phyloP scores from a whole-genome alignment of 345 rosid species.

The Lagerstroemia speciosa region DNA sequence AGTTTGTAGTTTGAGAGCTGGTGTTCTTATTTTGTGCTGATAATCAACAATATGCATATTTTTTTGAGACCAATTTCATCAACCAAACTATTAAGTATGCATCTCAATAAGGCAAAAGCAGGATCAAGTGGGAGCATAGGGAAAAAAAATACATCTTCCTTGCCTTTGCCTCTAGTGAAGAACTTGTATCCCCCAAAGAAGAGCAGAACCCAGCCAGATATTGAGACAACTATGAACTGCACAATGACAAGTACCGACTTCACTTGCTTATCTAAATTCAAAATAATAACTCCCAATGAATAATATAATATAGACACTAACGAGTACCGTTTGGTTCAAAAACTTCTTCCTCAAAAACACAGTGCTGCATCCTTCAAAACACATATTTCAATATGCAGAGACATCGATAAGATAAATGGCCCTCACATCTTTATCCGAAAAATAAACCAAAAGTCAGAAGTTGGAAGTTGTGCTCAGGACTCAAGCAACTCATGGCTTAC shows the following conservation, averaged over 20 bases:
- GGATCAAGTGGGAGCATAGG: background rate
- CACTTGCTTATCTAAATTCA: constrained; percentile 20
- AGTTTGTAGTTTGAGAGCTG: background rate
- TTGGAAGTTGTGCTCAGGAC: background rate
- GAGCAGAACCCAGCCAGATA: constrained; percentile 54
- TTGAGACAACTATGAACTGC: constrained; percentile 63
- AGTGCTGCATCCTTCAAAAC: too few relatives aligned
- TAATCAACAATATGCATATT: background rate
- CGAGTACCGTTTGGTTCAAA: too few relatives aligned
- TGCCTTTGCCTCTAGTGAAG: constrained; percentile 44
- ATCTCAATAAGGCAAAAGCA: background rate
- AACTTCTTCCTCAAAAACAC: too few relatives aligned
- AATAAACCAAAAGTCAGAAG: too few relatives aligned
- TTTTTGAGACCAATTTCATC: too few relatives aligned
- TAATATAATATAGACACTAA: background rate
- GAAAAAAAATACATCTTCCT: constrained; percentile 37
- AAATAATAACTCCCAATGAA: background rate
- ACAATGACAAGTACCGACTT: constrained; percentile 9
- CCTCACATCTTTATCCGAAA: too few relatives aligned
- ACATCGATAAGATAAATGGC: too few relatives aligned
- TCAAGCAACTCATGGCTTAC: background rate
- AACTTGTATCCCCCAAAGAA: constrained; percentile 50
- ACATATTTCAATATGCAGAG: too few relatives aligned
- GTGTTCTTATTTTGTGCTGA: background rate
- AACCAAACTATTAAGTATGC: too few relatives aligned